Evolutionary conservation across 2,329 filamentous ascomycete species (phyloP).

Genomic region (Cercospora citrullina): DNA sequence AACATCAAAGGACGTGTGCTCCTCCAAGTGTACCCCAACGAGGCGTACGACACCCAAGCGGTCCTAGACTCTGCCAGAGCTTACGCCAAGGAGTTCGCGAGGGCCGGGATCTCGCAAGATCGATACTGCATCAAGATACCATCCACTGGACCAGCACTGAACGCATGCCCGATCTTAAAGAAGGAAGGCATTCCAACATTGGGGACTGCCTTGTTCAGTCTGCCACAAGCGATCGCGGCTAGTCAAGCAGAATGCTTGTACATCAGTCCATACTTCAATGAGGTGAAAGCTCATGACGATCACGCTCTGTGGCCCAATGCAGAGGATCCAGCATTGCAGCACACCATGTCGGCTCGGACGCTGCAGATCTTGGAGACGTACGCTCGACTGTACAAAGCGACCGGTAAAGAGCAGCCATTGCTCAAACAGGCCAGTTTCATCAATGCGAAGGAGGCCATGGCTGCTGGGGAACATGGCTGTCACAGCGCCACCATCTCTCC

Average conservation of each 20-base stretch:
- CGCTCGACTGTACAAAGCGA: constrained; percentile 14
- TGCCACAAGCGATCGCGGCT: constrained; percentile 61
- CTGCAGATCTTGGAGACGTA: constrained; percentile 27
- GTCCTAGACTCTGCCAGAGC: constrained; percentile 26
- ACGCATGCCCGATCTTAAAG: constrained; percentile 59
- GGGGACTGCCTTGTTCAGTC: constrained; percentile 63
- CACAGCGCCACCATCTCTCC: constrained; percentile 62
- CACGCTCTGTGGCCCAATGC: constrained; percentile 19
- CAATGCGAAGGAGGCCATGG: constrained; percentile 59
- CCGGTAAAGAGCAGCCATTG: constrained; percentile 41
- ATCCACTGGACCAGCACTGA: constrained; percentile 63
- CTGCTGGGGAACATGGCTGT: constrained; percentile 52
- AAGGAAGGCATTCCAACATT: constrained; percentile 57
- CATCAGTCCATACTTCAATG: constrained; percentile 65
- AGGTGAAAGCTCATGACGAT: constrained; percentile 58
- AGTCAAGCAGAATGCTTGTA: constrained; percentile 60
- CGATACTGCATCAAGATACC: constrained; percentile 65
- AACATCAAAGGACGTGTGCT: constrained; percentile 28
- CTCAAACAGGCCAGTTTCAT: constrained; percentile 50
- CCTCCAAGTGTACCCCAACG: constrained; percentile 27
- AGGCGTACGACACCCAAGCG: constrained; percentile 23
- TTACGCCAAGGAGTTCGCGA: constrained; percentile 31
- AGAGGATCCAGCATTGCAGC: constrained; percentile 22
- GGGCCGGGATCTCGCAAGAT: constrained; percentile 30
- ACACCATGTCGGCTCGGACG: constrained; percentile 25